These are phyloP conservation scores for Cyclostephanos tholiformis DNA, from an alignment of 108 stramenopile genomes.

Conservation along the genomic window DNA sequence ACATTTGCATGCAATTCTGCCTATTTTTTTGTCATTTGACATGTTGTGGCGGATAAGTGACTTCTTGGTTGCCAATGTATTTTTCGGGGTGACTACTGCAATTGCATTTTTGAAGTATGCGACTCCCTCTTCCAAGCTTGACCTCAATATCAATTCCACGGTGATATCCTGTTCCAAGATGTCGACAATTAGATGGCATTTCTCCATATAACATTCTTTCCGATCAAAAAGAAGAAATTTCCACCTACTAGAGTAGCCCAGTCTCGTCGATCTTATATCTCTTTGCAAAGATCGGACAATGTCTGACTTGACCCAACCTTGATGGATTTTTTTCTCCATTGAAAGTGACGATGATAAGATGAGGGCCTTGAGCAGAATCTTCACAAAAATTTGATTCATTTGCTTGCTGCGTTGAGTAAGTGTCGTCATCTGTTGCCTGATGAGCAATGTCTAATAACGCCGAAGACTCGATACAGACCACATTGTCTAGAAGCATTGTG, in stretches of 20 bases:
- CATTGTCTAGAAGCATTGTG: no score
- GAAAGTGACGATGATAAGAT: neutral
- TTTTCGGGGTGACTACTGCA: no score
- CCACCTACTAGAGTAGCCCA: neutral
- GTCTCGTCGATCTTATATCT: neutral
- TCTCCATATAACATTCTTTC: neutral
- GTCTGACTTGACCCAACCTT: neutral
- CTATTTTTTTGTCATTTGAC: neutral
- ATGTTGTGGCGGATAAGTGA: constrained; percentile 23
- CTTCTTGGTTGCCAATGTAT: constrained; percentile 2
- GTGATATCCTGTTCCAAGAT: neutral
- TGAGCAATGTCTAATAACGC: no score
- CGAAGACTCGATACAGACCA: no score
- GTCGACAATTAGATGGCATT: neutral
- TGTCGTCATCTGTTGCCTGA: no score
- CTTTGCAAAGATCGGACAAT: neutral
- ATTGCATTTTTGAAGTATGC: neutral
- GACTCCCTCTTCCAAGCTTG: neutral
- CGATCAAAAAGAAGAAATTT: neutral
- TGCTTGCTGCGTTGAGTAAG: no score
- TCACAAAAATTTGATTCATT: neutral
- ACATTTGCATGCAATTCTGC: constrained; percentile 24
- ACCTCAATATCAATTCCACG: neutral
- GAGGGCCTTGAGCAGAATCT: neutral
- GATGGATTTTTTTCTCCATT: neutral